A percentile compares a stretch with the other conserved stretches of the same genome.
Conservation (phyloP, 257 asterid genomes). For the Gardenia jasminoides region DNA sequence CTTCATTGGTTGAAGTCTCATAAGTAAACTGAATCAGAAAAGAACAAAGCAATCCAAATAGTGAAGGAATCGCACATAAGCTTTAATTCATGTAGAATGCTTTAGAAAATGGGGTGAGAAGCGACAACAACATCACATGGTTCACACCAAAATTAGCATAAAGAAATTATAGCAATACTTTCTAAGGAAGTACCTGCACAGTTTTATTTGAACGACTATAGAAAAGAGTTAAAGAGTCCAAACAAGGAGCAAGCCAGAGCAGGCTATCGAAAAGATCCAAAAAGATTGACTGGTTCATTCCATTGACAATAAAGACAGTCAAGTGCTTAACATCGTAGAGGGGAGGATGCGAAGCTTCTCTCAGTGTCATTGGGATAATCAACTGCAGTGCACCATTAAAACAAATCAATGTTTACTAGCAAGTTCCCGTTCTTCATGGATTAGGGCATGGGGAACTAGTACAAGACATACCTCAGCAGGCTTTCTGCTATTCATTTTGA, state of each 20-base stretch:
- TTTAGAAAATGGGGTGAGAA: background rate
- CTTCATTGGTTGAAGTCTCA: background rate
- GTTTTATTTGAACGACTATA: background rate
- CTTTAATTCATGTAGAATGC: too few relatives aligned
- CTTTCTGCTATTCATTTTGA: background rate
- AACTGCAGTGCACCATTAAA: background rate
- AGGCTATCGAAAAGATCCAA: slow-evolving; percentile 10
- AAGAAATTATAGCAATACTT: background rate
- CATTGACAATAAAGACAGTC: background rate
- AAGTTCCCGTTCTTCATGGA: background rate
- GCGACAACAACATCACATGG: too few relatives aligned
- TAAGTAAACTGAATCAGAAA: background rate
- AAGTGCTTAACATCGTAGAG: background rate
- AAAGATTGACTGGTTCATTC: background rate
- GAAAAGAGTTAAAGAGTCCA: background rate
- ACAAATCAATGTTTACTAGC: background rate
- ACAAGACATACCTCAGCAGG: background rate
- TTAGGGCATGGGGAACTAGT: background rate
- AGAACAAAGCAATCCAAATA: background rate
- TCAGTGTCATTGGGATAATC: background rate
- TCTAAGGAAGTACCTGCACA: background rate
- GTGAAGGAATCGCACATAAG: too few relatives aligned
- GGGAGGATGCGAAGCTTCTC: background rate
- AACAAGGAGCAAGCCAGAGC: slow-evolving; percentile 14
- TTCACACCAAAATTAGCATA: too few relatives aligned